Evolutionary conservation across 257 asterid genomes (phyloP).

Genomic region (Penstemon barbatus): DNA sequence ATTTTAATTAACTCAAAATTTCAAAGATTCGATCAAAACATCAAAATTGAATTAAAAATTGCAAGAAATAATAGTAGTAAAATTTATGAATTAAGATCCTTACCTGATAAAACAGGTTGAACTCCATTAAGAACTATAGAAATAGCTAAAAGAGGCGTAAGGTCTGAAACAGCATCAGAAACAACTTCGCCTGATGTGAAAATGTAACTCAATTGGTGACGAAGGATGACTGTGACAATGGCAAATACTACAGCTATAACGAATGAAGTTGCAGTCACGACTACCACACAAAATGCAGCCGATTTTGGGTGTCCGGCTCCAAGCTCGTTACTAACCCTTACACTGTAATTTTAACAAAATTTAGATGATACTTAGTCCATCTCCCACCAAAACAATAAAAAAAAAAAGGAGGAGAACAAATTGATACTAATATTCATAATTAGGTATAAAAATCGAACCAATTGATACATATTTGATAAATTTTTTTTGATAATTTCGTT

Average conservation of each 20-base stretch:
- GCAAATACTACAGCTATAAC: slow-evolving; percentile 37
- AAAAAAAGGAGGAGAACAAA: too few species aligned
- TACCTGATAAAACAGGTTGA: slow-evolving; percentile 81
- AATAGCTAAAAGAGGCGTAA: slow-evolving; percentile 53
- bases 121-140: slow-evolving; percentile 65
- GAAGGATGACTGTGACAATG: slow-evolving; percentile 30
- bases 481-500: too few species aligned
- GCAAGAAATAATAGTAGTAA: too few species aligned
- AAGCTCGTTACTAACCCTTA: slow-evolving; percentile 73
- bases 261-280: slow-evolving; percentile 44
- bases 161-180: slow-evolving; percentile 57
- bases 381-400: rapidly evolving
- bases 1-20: too few species aligned
- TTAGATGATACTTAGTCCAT: too few species aligned
- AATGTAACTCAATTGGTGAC: slow-evolving; percentile 51
- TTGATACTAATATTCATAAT: too few species aligned
- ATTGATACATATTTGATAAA: too few species aligned
- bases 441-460: too few species aligned
- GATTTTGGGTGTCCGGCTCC: slow-evolving; percentile 79
- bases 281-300: slow-evolving; percentile 60
- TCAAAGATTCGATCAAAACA: too few species aligned
- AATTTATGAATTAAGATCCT: background rate
- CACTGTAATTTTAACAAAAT: slow-evolving; percentile 24
- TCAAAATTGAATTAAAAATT: too few species aligned
- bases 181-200: slow-evolving; percentile 59